phyloP scores from a whole-genome alignment of 2,329 filamentous ascomycete species.

The Colletotrichum melonis region DNA sequence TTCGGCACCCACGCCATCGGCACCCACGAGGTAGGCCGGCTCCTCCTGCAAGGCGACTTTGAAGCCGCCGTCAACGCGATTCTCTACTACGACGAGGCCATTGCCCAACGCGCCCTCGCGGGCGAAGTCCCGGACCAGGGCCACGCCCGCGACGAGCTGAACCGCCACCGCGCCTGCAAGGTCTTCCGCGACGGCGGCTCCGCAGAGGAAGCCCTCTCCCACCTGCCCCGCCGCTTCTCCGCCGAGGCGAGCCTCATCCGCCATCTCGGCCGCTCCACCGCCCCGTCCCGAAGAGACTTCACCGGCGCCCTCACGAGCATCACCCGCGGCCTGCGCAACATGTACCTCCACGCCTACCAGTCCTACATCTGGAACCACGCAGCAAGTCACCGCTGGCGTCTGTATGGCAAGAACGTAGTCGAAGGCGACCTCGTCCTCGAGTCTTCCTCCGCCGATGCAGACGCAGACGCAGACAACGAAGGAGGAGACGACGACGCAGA shows the following conservation, averaged over 20 bases:
- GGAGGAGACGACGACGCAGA: constrained; percentile 68
- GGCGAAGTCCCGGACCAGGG: constrained; percentile 52
- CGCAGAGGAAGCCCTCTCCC: constrained; percentile 68
- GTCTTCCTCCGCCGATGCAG: constrained; percentile 46
- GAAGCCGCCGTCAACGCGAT: constrained; percentile 83
- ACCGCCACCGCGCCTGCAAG: constrained; percentile 82
- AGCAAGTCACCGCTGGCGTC: constrained; percentile 82
- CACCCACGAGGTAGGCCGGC: constrained; percentile 86
- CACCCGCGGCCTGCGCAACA: constrained; percentile 83
- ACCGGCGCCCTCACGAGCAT: constrained; percentile 85
- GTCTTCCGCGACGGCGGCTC: constrained; percentile 73
- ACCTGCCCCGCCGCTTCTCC: constrained; percentile 83
- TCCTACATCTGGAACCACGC: constrained; percentile 93
- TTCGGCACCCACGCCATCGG: constrained; percentile 91
- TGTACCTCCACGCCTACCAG: constrained; percentile 98
- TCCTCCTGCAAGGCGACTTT: constrained; percentile 85
- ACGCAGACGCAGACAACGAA: constrained; percentile 56
- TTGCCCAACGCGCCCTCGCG: constrained; percentile 59
- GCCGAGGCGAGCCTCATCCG: constrained; percentile 84
- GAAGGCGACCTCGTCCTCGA: constrained; percentile 85
- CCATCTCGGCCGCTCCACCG: constrained; percentile 67
- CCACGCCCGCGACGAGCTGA: constrained; percentile 79
- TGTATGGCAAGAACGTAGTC: constrained; percentile 79
- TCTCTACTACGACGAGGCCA: constrained; percentile 75
- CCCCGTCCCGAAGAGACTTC: constrained; percentile 72